Evolutionary conservation across 768 basidiomycete genomes (phyloP).

Genomic region (Gymnopilus junonius): DNA sequence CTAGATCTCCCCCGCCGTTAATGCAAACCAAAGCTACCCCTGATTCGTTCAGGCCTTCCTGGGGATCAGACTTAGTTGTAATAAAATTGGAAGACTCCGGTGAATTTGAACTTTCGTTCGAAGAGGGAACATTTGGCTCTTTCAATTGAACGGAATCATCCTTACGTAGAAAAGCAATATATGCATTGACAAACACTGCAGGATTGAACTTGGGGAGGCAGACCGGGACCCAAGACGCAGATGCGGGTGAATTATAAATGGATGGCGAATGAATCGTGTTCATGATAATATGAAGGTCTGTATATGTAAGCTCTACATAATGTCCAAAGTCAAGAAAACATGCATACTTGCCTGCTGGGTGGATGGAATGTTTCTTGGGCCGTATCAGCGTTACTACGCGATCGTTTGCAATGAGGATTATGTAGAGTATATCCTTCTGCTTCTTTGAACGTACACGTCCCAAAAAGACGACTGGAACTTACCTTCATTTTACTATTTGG

Average conservation of each 20-base stretch:
- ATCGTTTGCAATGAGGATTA: constrained; percentile 80
- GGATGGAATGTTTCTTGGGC: constrained; percentile 93
- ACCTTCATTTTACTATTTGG: constrained; percentile 84
- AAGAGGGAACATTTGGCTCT: constrained; percentile 4
- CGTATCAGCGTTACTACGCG: constrained; percentile 86
- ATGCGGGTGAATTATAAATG: constrained; percentile 72
- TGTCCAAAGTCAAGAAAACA: background rate
- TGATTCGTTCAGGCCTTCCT: constrained; percentile 34
- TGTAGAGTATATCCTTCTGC: constrained; percentile 86
- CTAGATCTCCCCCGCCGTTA: constrained; percentile 83
- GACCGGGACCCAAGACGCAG: constrained; percentile 93
- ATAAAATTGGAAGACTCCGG: constrained; percentile 11
- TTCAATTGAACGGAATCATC: constrained; percentile 33
- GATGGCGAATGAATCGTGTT: constrained; percentile 90
- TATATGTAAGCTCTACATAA: background rate
- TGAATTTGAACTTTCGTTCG: constrained; percentile 12
- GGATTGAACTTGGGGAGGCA: constrained; percentile 96
- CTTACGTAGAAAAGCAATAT: constrained; percentile 72
- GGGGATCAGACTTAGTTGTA: constrained; percentile 16
- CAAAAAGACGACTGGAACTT: constrained; percentile 11
- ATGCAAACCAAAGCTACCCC: constrained; percentile 78
- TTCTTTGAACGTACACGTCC: background rate
- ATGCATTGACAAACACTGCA: constrained; percentile 88
- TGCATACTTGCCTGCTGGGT: constrained; percentile 74
- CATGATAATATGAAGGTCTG: constrained; percentile 90